These are phyloP conservation scores for Microdochium trichocladiopsis DNA, from an alignment of 2,329 filamentous ascomycete genomes.

Conservation along the genomic window DNA sequence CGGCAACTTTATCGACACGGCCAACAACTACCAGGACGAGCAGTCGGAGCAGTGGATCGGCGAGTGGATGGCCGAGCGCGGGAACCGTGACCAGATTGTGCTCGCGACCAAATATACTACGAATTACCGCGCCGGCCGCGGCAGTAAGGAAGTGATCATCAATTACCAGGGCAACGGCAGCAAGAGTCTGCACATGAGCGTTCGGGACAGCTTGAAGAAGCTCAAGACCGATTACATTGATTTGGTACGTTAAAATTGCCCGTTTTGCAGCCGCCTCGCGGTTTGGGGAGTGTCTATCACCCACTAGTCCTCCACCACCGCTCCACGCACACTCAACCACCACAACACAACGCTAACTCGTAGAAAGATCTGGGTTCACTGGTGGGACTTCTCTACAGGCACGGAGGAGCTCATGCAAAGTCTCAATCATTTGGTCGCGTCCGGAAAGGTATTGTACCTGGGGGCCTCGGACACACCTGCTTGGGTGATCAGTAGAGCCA, in stretches of 20 bases:
- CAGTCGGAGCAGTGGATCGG: slow-evolving; percentile 51
- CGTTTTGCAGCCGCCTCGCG: too few species aligned
- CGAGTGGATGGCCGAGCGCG: slow-evolving; percentile 44
- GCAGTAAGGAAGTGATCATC: slow-evolving; percentile 34
- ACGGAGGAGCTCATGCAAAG: slow-evolving; percentile 34
- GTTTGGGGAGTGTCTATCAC: too few species aligned
- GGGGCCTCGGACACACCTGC: slow-evolving; percentile 31
- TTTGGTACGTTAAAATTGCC: too few species aligned
- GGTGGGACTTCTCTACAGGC: slow-evolving; percentile 33
- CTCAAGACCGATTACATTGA: slow-evolving; percentile 55
- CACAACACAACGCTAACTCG: too few species aligned
- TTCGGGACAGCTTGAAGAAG: slow-evolving; percentile 50
- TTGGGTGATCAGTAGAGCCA: slow-evolving; percentile 30
- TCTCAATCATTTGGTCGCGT: slow-evolving; percentile 30
- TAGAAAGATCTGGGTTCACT: too few species aligned
- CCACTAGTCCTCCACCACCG: too few species aligned
- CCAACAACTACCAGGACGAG: slow-evolving; percentile 50
- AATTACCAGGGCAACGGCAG: slow-evolving; percentile 53
- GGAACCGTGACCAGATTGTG: slow-evolving; percentile 45
- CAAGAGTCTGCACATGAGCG: slow-evolving; percentile 51
- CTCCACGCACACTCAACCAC: too few species aligned
- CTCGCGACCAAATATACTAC: slow-evolving; percentile 50
- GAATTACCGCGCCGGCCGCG: slow-evolving; percentile 30
- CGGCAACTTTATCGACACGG: slow-evolving; percentile 64
- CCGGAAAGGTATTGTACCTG: slow-evolving; percentile 33